phyloP scores from a whole-genome alignment of 371 early-diverging fungal genomes.

The Mortierella sp. region DNA sequence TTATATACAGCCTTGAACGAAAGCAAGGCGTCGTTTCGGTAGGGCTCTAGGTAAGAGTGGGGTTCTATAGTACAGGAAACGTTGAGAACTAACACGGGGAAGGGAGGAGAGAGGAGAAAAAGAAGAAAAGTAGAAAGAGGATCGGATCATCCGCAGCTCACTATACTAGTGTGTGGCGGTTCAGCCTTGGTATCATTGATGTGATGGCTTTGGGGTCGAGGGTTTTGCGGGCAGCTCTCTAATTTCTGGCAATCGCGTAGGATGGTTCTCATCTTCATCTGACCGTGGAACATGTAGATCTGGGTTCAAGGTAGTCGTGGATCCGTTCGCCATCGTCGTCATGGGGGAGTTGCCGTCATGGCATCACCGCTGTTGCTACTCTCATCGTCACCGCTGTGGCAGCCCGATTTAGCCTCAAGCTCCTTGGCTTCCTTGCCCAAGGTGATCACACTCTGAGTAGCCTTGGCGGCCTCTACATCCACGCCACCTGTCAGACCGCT shows the following conservation, averaged over 20 bases:
- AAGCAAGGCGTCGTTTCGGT: too few relatives aligned
- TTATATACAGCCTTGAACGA: too few relatives aligned
- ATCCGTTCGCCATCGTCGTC: slow-evolving; percentile 11
- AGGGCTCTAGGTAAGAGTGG: too few relatives aligned
- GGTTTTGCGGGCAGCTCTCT: slow-evolving; percentile 14
- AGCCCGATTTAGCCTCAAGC: background rate
- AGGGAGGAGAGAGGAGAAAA: too few relatives aligned
- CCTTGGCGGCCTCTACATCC: slow-evolving; percentile 28
- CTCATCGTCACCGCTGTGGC: slow-evolving; percentile 3
- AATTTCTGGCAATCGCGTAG: slow-evolving; percentile 31
- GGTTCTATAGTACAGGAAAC: too few relatives aligned
- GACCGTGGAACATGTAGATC: slow-evolving; percentile 32
- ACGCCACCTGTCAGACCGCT: background rate
- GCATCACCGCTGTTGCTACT: background rate
- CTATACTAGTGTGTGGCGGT: too few relatives aligned
- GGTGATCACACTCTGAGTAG: background rate
- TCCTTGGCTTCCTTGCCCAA: slow-evolving; percentile 3
- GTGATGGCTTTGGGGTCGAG: too few relatives aligned
- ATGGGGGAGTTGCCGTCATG: background rate
- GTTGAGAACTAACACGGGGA: too few relatives aligned
- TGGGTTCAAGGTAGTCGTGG: slow-evolving; percentile 31
- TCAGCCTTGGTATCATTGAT: too few relatives aligned
- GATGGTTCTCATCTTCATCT: slow-evolving; percentile 33
- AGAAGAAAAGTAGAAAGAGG: too few relatives aligned
- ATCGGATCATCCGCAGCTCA: too few relatives aligned